phyloP scores from a whole-genome alignment of 139 green algal species.

The Picochlorum sp. region DNA sequence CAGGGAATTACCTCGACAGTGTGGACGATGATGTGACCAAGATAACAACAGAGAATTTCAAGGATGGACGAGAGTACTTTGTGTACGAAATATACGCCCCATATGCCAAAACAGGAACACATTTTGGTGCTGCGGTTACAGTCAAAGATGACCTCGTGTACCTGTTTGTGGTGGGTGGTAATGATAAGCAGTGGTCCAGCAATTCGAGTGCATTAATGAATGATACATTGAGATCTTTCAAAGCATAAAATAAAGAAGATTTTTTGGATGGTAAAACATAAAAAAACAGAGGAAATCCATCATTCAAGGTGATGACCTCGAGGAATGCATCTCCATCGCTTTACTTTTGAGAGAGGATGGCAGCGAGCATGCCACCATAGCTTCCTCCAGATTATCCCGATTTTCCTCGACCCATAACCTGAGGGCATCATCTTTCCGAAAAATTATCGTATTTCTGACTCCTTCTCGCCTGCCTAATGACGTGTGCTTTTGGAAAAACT shows the following conservation, averaged over 20 bases:
- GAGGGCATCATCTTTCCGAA: too few species aligned
- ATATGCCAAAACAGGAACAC: conserved; percentile 39
- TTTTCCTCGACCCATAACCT: too few species aligned
- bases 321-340: too few species aligned
- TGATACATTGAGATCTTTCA: conserved; percentile 43
- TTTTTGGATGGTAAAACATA: too few species aligned
- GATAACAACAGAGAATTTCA: conserved; percentile 4
- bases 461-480: too few species aligned
- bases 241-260: not conserved
- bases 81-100: conserved; percentile 22
- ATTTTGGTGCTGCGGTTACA: conserved; percentile 52
- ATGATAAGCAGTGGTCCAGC: conserved; percentile 62
- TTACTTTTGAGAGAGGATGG: too few species aligned
- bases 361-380: too few species aligned
- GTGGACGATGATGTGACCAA: conserved; percentile 22
- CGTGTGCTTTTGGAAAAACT: too few species aligned
- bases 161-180: conserved; percentile 57
- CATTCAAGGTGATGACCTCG: too few species aligned
- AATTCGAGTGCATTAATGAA: conserved; percentile 37
- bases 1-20: conserved; percentile 35
- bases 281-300: too few species aligned
- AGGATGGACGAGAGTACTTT: conserved; percentile 35
- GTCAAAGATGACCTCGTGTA: conserved; percentile 57
- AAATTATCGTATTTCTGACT: too few species aligned
- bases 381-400: too few species aligned